Evolutionary conservation across 2,329 filamentous ascomycete species (phyloP).

Genomic region (Trichoderma atroviride): DNA sequence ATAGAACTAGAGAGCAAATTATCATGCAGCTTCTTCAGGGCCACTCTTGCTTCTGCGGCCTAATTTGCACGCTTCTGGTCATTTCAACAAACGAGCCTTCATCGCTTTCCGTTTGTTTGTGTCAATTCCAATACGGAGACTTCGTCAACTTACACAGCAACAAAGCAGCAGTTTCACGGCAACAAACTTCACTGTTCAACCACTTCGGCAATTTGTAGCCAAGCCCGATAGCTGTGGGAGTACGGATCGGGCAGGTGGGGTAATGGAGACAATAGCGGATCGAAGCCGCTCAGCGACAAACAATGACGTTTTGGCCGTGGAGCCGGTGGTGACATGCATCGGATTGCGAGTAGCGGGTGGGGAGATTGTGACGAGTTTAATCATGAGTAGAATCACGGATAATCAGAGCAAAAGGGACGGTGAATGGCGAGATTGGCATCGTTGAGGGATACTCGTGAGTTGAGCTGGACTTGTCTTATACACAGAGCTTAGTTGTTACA

Average conservation of each 20-base stretch:
- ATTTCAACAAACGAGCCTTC: background rate
- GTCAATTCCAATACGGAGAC: background rate
- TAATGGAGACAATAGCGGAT: conserved; percentile 3
- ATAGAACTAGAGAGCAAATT: background rate
- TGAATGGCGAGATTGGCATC: background rate
- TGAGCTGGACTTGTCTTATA: background rate
- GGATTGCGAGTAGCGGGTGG: background rate
- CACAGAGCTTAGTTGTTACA: background rate
- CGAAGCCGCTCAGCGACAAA: background rate
- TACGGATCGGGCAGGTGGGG: conserved; percentile 11
- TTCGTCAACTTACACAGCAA: background rate
- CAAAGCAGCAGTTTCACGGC: background rate
- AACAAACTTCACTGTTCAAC: background rate
- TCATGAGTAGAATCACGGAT: background rate
- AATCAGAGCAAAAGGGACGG: background rate
- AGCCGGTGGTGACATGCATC: conserved; percentile 1
- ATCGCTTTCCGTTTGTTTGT: background rate
- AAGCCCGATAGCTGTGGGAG: conserved; percentile 6
- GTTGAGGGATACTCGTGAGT: background rate
- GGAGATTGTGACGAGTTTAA: background rate
- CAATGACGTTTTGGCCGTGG: conserved; percentile 6
- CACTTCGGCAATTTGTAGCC: background rate
- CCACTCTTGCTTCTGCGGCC: background rate
- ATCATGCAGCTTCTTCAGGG: background rate
- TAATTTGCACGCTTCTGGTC: background rate